A percentile compares a stretch with the other conserved stretches of the same genome.
These are phyloP conservation scores for Candida ficus DNA, from an alignment of 805 yeast genomes.

Conservation along the genomic window DNA sequence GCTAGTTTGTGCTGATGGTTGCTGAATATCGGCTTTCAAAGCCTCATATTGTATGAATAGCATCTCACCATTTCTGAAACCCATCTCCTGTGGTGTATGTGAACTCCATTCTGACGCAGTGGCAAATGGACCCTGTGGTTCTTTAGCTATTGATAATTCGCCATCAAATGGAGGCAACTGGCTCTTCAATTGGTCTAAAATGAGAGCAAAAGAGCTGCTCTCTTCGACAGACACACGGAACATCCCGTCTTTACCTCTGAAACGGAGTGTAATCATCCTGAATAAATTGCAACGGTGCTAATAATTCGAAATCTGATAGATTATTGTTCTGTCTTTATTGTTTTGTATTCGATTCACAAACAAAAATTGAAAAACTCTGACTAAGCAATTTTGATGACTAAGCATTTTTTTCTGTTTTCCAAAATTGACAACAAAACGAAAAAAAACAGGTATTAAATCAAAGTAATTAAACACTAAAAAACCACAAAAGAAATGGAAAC, in stretches of 20 bases:
- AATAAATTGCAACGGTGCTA: too few relatives aligned
- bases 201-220: slow-evolving; percentile 36
- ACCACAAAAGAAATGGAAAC: too few relatives aligned
- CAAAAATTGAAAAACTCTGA: too few relatives aligned
- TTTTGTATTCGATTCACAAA: too few relatives aligned
- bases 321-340: too few relatives aligned
- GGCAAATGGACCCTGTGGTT: slow-evolving; percentile 22
- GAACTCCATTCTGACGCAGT: slow-evolving; percentile 24
- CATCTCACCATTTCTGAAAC: slow-evolving; percentile 46
- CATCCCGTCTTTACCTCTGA: slow-evolving; percentile 82
- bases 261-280: slow-evolving; percentile 40
- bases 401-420: too few relatives aligned
- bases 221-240: slow-evolving; percentile 56
- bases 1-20: neutral
- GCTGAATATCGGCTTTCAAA: neutral
- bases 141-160: slow-evolving; percentile 22
- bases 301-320: too few relatives aligned
- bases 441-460: too few relatives aligned
- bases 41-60: slow-evolving; percentile 31
- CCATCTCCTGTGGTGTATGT: slow-evolving; percentile 30
- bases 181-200: slow-evolving; percentile 35
- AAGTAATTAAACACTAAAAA: too few relatives aligned
- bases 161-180: slow-evolving; percentile 23
- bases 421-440: too few relatives aligned
- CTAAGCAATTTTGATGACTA: too few relatives aligned